A percentile compares a stretch with the other conserved stretches of the same genome.
phyloP scores from a whole-genome alignment of 306 rosid species.

The Quercus cerris region DNA sequence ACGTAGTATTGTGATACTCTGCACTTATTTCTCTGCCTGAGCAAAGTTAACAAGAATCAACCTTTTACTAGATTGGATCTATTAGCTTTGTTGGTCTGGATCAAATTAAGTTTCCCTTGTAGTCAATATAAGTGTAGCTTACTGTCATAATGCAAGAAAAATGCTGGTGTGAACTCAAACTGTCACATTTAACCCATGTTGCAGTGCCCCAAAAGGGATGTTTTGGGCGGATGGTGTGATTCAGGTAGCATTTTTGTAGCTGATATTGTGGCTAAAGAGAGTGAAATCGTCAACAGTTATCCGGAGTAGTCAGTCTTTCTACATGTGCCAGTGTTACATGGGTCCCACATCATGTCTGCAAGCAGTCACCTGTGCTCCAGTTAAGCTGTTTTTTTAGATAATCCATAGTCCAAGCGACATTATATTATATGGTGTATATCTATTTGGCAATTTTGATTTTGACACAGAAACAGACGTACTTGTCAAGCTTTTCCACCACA shows the following conservation, averaged over 20 bases:
- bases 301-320: not conserved
- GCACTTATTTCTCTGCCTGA: too few relatives aligned
- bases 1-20: too few relatives aligned
- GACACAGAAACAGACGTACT: not conserved
- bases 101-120: not conserved
- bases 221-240: slow-evolving; percentile 92
- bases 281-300: slow-evolving; percentile 6
- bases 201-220: slow-evolving; percentile 73
- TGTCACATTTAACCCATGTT: slow-evolving; percentile 5
- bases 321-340: not conserved
- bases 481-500: not conserved
- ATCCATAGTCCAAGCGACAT: not conserved
- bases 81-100: not conserved
- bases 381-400: not conserved
- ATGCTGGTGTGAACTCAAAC: slow-evolving; percentile 17
- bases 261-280: slow-evolving; percentile 37
- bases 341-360: not conserved
- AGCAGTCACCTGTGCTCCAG: not conserved
- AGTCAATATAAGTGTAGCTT: slow-evolving; percentile 9
- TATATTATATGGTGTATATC: not conserved
- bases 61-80: not conserved
- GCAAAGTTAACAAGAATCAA: not conserved
- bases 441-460: not conserved
- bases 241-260: slow-evolving; percentile 77
- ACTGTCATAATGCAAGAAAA: not conserved